Base-by-base conservation (phyloP, 306 rosid genomes). In the Quercus glauca region DNA sequence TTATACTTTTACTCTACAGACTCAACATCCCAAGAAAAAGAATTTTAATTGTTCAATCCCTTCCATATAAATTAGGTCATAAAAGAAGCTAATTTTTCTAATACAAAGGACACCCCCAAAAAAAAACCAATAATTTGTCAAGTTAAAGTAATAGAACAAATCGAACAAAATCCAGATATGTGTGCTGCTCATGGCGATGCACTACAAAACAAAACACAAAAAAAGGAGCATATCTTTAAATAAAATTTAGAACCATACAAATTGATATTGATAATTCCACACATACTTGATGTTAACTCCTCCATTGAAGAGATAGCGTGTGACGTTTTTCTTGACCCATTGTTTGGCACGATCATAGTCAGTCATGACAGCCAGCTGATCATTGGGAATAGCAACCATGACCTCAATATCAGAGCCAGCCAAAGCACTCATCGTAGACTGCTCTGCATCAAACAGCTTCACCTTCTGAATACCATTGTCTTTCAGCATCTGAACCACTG, bases 331-430 rank as follows among this genome's bases (percentile, higher is more conserved):
- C 82, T 73, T 82, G 60, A 96, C 99, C 99, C 99, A 96, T 56
- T 86, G 82, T 74, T 86, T 78, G 41, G 98, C 99, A 10, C 93
- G 85, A 13, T 73, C 77, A 76, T 82, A 90, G 79, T 84, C 78
- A 61, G 76, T 85, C 97, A 96, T 89, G 1, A 31, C 89, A 29
- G 78, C 83, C 60, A 96, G 98, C 77, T 93, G 97, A 35, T 90
- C 94, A 65, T 96, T 96, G 23, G 98, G 99, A 60, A 96, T 96
- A 29, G 97, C 99, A 70, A 96, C 92, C 97, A 96, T 91, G 75
- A 96, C 99, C 87, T 96, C 96, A 41, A 96, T 87, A 49, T 84
- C 91, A 63, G 86, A 23, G 0, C 97, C 98, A 57, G 94, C 90
- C 31, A 95, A 84, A 81, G 98, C 98, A 75, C 72, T 68, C 99